These are phyloP conservation scores for Penicillium chermesinum DNA, from an alignment of 495 filamentous ascomycete species.

Conservation along the genomic window DNA sequence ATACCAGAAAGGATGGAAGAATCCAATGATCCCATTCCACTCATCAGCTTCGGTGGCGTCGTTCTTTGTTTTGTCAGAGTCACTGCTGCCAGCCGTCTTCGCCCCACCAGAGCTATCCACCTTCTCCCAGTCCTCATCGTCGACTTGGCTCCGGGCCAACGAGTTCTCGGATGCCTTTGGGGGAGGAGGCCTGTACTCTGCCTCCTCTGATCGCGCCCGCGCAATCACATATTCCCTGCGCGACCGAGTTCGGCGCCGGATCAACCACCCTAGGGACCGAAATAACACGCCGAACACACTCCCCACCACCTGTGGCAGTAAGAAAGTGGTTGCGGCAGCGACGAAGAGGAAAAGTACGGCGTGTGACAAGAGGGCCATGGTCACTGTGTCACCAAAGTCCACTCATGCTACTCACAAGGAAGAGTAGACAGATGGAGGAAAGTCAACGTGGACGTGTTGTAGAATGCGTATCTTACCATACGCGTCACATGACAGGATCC, in stretches of 20 bases:
- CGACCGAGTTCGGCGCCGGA: conserved; percentile 61
- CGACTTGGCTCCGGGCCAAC: conserved; percentile 21
- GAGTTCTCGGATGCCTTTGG: conserved; percentile 23
- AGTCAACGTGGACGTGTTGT: conserved; percentile 21
- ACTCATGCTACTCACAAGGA: conserved; percentile 16
- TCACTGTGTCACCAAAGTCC: conserved; percentile 14
- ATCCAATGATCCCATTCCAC: conserved; percentile 82
- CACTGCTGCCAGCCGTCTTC: conserved; percentile 44
- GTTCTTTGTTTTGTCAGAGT: conserved; percentile 20
- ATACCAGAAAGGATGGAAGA: conserved; percentile 96
- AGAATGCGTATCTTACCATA: conserved; percentile 17
- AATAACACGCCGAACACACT: conserved; percentile 34
- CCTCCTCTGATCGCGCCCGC: conserved; percentile 55
- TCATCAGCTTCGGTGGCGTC: conserved; percentile 30
- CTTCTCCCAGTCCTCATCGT: conserved; percentile 74
- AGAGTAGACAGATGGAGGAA: conserved; percentile 5
- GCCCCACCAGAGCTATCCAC: conserved; percentile 55
- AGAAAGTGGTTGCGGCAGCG: conserved; percentile 30
- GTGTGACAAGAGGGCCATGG: conserved; percentile 37
- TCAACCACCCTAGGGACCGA: conserved; percentile 55
- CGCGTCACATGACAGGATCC: conserved; percentile 23
- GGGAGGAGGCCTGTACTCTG: conserved; percentile 41
- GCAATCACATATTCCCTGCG: conserved; percentile 58
- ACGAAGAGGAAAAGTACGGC: conserved; percentile 30
- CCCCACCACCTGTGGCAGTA: conserved; percentile 36